These are phyloP conservation scores for Tolypocladium nubicola DNA, from an alignment of 2,329 filamentous ascomycete species.

Conservation along the genomic window DNA sequence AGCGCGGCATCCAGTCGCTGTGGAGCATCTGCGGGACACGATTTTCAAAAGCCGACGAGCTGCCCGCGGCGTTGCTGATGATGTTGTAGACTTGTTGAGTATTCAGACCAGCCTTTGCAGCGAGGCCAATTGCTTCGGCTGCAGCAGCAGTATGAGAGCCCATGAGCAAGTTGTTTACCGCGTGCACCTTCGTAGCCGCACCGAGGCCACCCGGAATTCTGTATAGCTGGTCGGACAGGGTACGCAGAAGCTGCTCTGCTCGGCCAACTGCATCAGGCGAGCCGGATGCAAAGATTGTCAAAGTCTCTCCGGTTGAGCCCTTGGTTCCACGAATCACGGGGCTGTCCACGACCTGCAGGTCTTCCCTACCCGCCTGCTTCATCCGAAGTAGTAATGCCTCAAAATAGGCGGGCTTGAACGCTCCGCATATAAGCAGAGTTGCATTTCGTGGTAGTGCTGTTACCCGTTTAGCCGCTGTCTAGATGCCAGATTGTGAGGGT, in stretches of 20 bases:
- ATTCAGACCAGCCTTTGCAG: constrained; percentile 35
- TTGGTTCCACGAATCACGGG: background rate
- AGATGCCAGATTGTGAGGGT: too few species aligned
- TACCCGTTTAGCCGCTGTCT: background rate
- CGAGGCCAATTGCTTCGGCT: constrained; percentile 41
- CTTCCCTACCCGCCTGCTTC: background rate
- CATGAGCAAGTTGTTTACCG: constrained; percentile 40
- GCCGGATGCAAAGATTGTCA: background rate
- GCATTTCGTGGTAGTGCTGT: background rate
- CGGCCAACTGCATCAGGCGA: constrained; percentile 5
- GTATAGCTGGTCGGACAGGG: constrained; percentile 47
- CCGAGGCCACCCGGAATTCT: constrained; percentile 37
- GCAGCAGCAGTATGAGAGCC: constrained; percentile 40
- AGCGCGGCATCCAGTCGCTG: constrained; percentile 31
- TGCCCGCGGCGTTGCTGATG: constrained; percentile 17
- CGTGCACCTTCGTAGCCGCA: constrained; percentile 42
- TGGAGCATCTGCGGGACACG: constrained; percentile 41
- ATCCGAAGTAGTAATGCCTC: background rate
- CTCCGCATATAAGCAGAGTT: background rate
- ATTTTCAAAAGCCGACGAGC: constrained; percentile 46
- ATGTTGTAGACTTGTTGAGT: constrained; percentile 19
- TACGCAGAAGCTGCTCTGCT: constrained; percentile 40
- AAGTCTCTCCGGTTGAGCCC: background rate
- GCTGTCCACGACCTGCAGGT: background rate
- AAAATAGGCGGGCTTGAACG: background rate